Evolutionary conservation across 2,329 filamentous ascomycete genomes (phyloP).

Genomic region (Raffaelea ambrosiae): DNA sequence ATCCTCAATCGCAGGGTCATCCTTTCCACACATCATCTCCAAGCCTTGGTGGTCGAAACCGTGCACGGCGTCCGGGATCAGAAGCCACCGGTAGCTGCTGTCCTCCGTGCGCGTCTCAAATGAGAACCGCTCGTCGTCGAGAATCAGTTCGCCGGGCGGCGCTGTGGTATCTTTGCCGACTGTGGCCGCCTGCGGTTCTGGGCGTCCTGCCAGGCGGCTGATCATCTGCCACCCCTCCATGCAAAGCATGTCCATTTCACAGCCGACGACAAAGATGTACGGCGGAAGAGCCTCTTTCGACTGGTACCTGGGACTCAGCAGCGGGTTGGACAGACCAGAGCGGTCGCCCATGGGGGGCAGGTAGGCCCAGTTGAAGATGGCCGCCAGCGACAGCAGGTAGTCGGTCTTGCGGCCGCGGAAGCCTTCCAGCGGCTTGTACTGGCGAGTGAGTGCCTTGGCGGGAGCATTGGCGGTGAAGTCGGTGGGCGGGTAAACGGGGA

Average conservation of each 20-base stretch:
- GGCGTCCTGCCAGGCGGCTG: slow-evolving; percentile 22
- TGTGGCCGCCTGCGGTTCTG: slow-evolving; percentile 18
- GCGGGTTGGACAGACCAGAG: slow-evolving; percentile 24
- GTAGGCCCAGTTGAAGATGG: slow-evolving; percentile 33
- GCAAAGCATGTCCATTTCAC: slow-evolving; percentile 37
- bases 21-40: slow-evolving; percentile 14
- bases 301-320: slow-evolving; percentile 30
- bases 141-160: slow-evolving; percentile 13
- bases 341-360: slow-evolving; percentile 23
- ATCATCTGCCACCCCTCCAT: slow-evolving; percentile 31
- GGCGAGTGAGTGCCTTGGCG: slow-evolving; percentile 22
- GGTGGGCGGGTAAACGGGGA: slow-evolving; percentile 35
- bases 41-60: slow-evolving; percentile 29
- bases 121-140: slow-evolving; percentile 24
- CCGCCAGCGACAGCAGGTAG: slow-evolving; percentile 17
- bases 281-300: slow-evolving; percentile 26
- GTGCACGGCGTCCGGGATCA: slow-evolving; percentile 32
- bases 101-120: slow-evolving; percentile 21
- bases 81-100: slow-evolving; percentile 27
- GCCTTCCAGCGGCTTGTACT: slow-evolving; percentile 26
- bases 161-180: slow-evolving; percentile 18
- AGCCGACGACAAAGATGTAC: slow-evolving; percentile 32
- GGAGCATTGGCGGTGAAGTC: slow-evolving; percentile 26
- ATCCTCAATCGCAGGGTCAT: slow-evolving; percentile 21
- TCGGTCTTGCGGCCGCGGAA: slow-evolving; percentile 19